phyloP scores from a whole-genome alignment of 2,329 filamentous ascomycete species.

The Cercospora nicotianae region DNA sequence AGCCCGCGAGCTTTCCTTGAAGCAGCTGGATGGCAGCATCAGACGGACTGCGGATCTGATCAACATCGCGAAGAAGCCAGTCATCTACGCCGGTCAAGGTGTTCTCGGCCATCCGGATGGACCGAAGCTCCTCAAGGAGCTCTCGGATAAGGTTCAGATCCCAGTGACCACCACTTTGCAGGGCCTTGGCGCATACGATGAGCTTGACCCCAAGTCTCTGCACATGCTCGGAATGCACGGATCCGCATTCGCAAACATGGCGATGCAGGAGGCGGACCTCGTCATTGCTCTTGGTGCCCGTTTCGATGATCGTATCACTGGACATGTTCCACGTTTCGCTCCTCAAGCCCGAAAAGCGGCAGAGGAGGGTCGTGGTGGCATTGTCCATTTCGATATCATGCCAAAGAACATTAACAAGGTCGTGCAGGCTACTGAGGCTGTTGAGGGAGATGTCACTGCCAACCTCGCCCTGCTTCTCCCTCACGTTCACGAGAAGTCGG shows the following conservation, averaged over 20 bases:
- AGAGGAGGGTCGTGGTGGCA: constrained; percentile 81
- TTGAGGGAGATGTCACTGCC: constrained; percentile 84
- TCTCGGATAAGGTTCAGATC: constrained; percentile 87
- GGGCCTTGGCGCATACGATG: constrained; percentile 87
- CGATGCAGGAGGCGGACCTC: constrained; percentile 94
- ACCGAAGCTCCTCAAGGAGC: constrained; percentile 73
- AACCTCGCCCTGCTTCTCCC: constrained; percentile 78
- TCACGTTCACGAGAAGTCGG: constrained; percentile 61
- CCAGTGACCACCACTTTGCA: constrained; percentile 96
- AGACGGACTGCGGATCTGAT: constrained; percentile 76
- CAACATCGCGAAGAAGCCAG: constrained; percentile 86
- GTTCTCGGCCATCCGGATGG: constrained; percentile 78
- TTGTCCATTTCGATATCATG: constrained; percentile 97
- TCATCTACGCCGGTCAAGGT: constrained; percentile 94
- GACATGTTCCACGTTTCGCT: constrained; percentile 79
- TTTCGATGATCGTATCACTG: constrained; percentile 94
- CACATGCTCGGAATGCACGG: constrained; percentile 99
- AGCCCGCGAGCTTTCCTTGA: constrained; percentile 69
- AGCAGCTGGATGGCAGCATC: constrained; percentile 72
- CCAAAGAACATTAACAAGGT: constrained; percentile 99
- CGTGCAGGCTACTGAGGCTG: constrained; percentile 90
- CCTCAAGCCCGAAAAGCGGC: constrained; percentile 84
- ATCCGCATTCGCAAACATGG: constrained; percentile 94
- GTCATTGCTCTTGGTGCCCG: constrained; percentile 92
- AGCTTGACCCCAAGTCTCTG: constrained; percentile 87